Base-by-base conservation (phyloP, 2,329 filamentous ascomycete genomes). In the Pseudocercospora pini-densiflorae region DNA sequence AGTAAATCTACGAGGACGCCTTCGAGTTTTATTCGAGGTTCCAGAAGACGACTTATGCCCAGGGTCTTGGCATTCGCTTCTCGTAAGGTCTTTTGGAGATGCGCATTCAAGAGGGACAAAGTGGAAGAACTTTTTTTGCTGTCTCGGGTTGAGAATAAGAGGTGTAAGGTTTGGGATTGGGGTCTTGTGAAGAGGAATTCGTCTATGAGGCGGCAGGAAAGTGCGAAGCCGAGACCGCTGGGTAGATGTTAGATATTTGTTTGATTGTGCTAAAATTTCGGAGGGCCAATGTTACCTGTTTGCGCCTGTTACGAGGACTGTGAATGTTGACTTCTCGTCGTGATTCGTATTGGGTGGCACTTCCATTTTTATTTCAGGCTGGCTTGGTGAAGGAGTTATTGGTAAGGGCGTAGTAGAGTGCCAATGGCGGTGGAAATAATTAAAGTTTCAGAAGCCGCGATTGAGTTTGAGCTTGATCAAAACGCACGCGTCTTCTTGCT, bases 141-240 rank as follows among this genome's bases (percentile, higher is more conserved):
- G 74, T 89, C 90, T 70, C 94, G 91, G 0, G 94, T 97, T 5
- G 93, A 97, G 70, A 92, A 89, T 69, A 97, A 88, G 62, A 97
- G 85, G 72, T 92, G 87, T 53, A 98, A 87, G 74, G 90, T 88
- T 64, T 92, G 86, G 31, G 84, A 83, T 58, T 88, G 83, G 31
- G 90, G 87, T 40, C 88, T 89, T 12, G 88, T 87, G 66, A 84
- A 82, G 66, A 97, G 88, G 82, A 97, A 97, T 74, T 97, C 92
- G 82, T 97, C 92, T 73, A 97, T 94, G 64, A 97, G 85, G 67
- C 93, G 92, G 75, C 91, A 88, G 77, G 91, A 92, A 72, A 92
- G 93, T 63, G 90, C 90, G 73, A 94, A 91, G 53, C 94, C 94
- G 53, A 97, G 88, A 67, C 94, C 94, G 77, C 94, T 97, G 78